Evolutionary conservation across 2,329 filamentous ascomycete species (phyloP).

Genomic region (Trichoderma afroharzianum): DNA sequence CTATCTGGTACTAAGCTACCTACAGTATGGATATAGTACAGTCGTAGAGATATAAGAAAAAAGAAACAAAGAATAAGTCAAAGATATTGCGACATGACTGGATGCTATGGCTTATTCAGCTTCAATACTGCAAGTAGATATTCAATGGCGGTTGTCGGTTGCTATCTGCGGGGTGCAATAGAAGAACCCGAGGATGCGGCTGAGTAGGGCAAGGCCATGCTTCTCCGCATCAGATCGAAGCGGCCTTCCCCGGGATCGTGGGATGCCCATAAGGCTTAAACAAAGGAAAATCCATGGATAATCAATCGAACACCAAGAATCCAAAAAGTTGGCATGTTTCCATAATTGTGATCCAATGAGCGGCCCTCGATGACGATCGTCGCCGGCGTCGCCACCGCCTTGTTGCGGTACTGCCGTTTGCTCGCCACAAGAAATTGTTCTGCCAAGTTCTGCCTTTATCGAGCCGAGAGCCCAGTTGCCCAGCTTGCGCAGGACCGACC

Average conservation of each 20-base stretch:
- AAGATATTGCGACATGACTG: not conserved
- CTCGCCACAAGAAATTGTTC: not conserved
- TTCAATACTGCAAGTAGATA: not conserved
- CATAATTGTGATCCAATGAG: not conserved
- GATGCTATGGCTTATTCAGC: not conserved
- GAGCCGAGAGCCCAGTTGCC: not conserved
- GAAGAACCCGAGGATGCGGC: not conserved
- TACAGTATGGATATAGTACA: not conserved
- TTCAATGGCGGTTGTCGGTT: not conserved
- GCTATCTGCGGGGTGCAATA: not conserved
- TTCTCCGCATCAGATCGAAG: conserved; percentile 9
- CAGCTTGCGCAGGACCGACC: not conserved
- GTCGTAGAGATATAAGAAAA: not conserved
- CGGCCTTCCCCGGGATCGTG: conserved; percentile 7
- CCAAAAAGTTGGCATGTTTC: not conserved
- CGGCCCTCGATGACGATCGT: not conserved
- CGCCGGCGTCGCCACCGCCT: conserved; percentile 4
- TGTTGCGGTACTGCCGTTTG: not conserved
- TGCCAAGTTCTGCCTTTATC: not conserved
- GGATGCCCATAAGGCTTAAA: not conserved
- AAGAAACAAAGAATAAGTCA: not conserved
- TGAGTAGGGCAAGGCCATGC: not conserved
- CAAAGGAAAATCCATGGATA: not conserved
- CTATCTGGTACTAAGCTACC: not conserved
- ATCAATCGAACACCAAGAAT: not conserved